A percentile compares a stretch with the other conserved stretches of the same genome.
Evolutionary conservation across 352 stramenopile genomes (phyloP).

Genomic region (Pythium periplocum): DNA sequence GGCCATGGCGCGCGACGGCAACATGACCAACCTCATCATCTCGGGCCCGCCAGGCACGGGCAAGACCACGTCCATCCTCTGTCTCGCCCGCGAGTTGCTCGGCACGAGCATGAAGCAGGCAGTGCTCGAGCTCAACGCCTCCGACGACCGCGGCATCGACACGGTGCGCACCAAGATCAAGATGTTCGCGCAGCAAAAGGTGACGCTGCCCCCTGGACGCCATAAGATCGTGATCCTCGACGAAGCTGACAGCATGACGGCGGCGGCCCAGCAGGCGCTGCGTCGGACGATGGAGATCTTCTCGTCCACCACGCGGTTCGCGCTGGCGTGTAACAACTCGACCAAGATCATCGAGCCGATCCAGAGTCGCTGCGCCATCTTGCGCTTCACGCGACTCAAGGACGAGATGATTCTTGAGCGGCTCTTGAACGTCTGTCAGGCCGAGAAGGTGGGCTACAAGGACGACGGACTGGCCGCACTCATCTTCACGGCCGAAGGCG

Average conservation of each 20-base stretch:
- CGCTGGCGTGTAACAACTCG: conserved; percentile 97
- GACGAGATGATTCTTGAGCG: conserved; percentile 96
- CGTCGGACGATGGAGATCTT: conserved; percentile 99
- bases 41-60: conserved; percentile 90
- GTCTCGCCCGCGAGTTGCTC: conserved; percentile 87
- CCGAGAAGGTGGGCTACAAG: conserved; percentile 84
- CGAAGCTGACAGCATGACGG: conserved; percentile 98
- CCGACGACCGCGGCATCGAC: conserved; percentile 91
- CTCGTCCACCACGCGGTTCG: conserved; percentile 97
- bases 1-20: conserved; percentile 94
- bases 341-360: conserved; percentile 99
- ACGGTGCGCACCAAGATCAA: conserved; percentile 98
- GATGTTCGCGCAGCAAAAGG: conserved; percentile 98
- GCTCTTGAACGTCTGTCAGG: conserved; percentile 91
- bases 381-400: conserved; percentile 94
- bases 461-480: conserved; percentile 95
- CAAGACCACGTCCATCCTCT: conserved; percentile 93
- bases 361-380: conserved; percentile 96
- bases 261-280: conserved; percentile 95
- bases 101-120: conserved; percentile 79
- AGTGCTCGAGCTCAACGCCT: conserved; percentile 98
- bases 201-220: conserved; percentile 84
- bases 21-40: conserved; percentile 99
- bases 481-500: conserved; percentile 98
- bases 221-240: conserved; percentile 99